Conservation (phyloP, 192 early-diverging fungal species). For the Irineochytrium annulatum region DNA sequence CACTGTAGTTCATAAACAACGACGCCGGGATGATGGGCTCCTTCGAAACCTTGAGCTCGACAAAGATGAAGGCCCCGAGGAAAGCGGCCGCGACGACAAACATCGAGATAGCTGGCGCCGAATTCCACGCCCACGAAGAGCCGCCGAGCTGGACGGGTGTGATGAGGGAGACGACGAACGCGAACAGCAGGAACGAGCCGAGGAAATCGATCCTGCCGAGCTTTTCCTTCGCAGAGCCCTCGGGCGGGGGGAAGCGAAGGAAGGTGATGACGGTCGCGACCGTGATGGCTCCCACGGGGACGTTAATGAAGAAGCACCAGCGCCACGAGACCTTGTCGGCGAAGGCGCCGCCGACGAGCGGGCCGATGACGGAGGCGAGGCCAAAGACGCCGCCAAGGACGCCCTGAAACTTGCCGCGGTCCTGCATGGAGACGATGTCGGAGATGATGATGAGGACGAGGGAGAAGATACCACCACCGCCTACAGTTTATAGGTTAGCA, state of each 20-base stretch:
- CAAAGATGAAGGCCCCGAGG: constrained; percentile 41
- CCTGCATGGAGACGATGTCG: constrained; percentile 68
- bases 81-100: constrained; percentile 61
- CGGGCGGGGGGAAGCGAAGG: constrained; percentile 55
- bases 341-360: constrained; percentile 76
- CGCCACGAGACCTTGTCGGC: constrained; percentile 42
- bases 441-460: constrained; percentile 76
- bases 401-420: constrained; percentile 79
- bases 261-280: constrained; percentile 50
- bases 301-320: constrained; percentile 78
- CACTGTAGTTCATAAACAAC: constrained; percentile 53
- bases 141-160: constrained; percentile 74
- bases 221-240: constrained; percentile 55
- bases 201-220: constrained; percentile 71
- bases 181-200: constrained; percentile 52
- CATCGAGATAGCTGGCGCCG: constrained; percentile 53
- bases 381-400: constrained; percentile 72
- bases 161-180: constrained; percentile 54
- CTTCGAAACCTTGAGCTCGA: constrained; percentile 58
- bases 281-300: constrained; percentile 75
- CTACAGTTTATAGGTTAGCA: constrained; percentile 32
- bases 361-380: constrained; percentile 68
- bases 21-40: constrained; percentile 70
- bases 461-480: constrained; percentile 74
- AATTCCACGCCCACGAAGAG: constrained; percentile 56